Evolutionary conservation across 2,329 filamentous ascomycete genomes (phyloP).

Genomic region (Trichoderma oligosporum): DNA sequence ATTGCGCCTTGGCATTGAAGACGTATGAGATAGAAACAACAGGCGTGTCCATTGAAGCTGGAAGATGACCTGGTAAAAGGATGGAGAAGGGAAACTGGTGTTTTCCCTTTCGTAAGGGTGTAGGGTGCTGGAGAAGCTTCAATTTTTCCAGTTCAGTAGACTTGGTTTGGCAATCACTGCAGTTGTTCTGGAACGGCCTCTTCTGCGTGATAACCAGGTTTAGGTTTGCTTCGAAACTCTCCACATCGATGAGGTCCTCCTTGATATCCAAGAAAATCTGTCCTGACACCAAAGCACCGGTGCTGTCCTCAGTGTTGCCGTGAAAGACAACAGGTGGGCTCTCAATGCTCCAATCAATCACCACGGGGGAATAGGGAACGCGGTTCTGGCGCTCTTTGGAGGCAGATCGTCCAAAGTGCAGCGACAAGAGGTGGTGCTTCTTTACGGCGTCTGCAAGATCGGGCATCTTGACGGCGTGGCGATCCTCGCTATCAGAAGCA

Average conservation of each 20-base stretch:
- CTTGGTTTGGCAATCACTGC: constrained; percentile 69
- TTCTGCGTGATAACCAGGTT: constrained; percentile 70
- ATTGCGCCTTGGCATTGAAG: constrained; percentile 60
- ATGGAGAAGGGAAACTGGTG: constrained; percentile 89
- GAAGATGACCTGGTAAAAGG: constrained; percentile 79
- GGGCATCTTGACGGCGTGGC: constrained; percentile 37
- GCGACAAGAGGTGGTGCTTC: constrained; percentile 42
- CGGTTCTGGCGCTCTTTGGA: constrained; percentile 41
- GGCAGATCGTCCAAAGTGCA: constrained; percentile 35
- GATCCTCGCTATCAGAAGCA: constrained; percentile 36
- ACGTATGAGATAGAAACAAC: constrained; percentile 74
- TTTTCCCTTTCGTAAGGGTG: constrained; percentile 49
- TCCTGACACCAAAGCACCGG: constrained; percentile 80
- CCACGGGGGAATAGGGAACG: constrained; percentile 33
- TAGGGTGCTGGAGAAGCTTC: constrained; percentile 64
- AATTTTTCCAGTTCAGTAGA: constrained; percentile 73
- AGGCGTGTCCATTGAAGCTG: constrained; percentile 72
- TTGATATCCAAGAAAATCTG: constrained; percentile 71
- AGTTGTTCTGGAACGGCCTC: constrained; percentile 76
- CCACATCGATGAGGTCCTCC: constrained; percentile 63
- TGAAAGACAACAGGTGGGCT: constrained; percentile 84
- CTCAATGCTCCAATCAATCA: constrained; percentile 64
- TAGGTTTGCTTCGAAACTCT: constrained; percentile 69
- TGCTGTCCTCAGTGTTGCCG: constrained; percentile 68
- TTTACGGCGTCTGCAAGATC: constrained; percentile 38